Base-by-base conservation (phyloP, 1,284 basidiomycete genomes). In the Mycosarcoma maydis region DNA sequence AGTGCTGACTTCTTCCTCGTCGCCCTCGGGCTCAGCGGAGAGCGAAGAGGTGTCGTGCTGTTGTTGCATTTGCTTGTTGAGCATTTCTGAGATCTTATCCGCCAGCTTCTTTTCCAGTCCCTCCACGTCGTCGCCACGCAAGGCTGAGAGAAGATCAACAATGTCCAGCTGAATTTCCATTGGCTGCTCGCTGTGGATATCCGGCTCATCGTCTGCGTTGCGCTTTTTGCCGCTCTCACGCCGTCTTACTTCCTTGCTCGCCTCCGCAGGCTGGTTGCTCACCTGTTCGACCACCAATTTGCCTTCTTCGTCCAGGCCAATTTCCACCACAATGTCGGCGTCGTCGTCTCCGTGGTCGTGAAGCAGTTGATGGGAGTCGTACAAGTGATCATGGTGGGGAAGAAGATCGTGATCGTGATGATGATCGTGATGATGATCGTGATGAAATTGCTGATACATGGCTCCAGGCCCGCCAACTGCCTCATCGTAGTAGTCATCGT, bases 401-500 rank as follows among this genome's bases (percentile, higher is more conserved):
- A n/a, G n/a, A n/a, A n/a, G 11, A 13, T 41, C 43, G 27, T 45
- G 30, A 2, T 41, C 45, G 11, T 47, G 34, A 6, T 36, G 36
- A 17, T 61, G 42, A 14, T 38, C 36, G 5, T 46, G 44, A 8
- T 52, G 36, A 20, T 50, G 40, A 2, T 54, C 41, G 7, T 58
- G 16, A 1, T 54, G 29, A 27, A 46, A 39, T 1, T 53, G 30
- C 19, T 56, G 50, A 16, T 55, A 62, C 11, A 53, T 13, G 7
- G 51, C 52, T 3, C 67, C 67, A 11, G 46, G 61, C 2, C 46
- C 61, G 17, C 67, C 67, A 1, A 60, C 41, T 3, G 56, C 67
- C 37, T 71, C 62, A 26, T 72, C 62, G 55, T 58, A 72, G 40
- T 45, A 66, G 51, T 72, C 68, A 22, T 72, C 68, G 27, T 72